phyloP scores from a whole-genome alignment of 2,329 filamentous ascomycete genomes.

The Cladorrhinum sp. region DNA sequence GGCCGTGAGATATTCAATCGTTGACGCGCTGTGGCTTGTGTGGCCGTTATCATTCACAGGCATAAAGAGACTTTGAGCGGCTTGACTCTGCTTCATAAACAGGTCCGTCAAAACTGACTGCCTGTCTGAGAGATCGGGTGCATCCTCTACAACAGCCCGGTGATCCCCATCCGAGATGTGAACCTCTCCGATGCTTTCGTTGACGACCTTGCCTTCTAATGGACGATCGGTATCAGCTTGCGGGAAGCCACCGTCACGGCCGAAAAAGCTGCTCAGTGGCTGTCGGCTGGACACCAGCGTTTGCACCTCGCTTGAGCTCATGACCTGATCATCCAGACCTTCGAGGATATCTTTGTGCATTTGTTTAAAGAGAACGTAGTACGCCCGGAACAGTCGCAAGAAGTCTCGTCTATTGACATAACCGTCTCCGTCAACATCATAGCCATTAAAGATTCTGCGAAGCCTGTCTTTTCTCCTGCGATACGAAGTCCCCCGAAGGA shows the following conservation, averaged over 20 bases:
- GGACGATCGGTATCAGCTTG: conserved; percentile 57
- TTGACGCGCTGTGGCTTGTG: conserved; percentile 31
- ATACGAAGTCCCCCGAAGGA: conserved; percentile 76
- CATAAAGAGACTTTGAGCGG: conserved; percentile 18
- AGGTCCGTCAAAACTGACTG: conserved; percentile 58
- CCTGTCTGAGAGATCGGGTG: conserved; percentile 58
- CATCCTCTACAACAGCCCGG: conserved; percentile 58
- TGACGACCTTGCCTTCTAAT: conserved; percentile 65
- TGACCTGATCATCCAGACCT: conserved; percentile 72
- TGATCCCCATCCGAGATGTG: conserved; percentile 57
- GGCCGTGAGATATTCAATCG: conserved; percentile 42
- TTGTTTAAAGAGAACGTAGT: conserved; percentile 86
- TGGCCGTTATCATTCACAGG: conserved; percentile 25
- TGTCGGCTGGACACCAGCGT: conserved; percentile 73
- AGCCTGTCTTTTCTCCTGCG: conserved; percentile 67
- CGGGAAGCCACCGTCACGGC: conserved; percentile 68
- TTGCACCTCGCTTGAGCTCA: conserved; percentile 71
- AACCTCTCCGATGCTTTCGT: conserved; percentile 60
- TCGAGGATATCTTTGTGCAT: conserved; percentile 82
- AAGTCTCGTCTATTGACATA: conserved; percentile 85
- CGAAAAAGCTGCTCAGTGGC: conserved; percentile 71
- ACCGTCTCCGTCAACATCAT: conserved; percentile 86
- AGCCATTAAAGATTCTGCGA: conserved; percentile 76
- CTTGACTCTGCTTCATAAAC: conserved; percentile 34
- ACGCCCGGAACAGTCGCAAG: conserved; percentile 84